Base-by-base conservation (phyloP, 1,284 basidiomycete genomes). In the Anthracocystis panici-leucophaei region DNA sequence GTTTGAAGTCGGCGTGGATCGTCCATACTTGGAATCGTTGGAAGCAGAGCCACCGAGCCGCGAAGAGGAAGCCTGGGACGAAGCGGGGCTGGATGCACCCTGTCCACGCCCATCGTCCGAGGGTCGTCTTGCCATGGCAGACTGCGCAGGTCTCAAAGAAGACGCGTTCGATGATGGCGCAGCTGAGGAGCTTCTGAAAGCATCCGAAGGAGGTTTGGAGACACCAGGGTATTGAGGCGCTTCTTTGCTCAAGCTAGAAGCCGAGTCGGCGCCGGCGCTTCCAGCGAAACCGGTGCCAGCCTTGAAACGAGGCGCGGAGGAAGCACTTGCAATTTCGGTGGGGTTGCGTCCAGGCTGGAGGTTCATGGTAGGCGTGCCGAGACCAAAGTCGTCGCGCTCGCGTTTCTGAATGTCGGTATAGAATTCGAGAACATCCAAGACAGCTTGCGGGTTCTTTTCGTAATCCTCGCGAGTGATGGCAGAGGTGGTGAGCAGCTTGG, bases 391-490 rank as follows among this genome's bases (percentile, higher is more conserved):
- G 80, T 95, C 93, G 82, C 92, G 87, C 69, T 93, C 92, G n/a
- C 92, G 90, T 85, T 94, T 95, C 87, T 97, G 94, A 80, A 95
- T 94, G 84, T 97, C 94, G 14, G 95, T 98, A 87, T 98, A 98
- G 87, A 98, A 99, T 83, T 98, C 95, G 64, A 99, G 91, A 0
- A 97, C 96, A 76, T 98, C 96, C 18, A 98, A 89, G 16, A 99
- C 96, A 0, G 96, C 96, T 82, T 98, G 95, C 0, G 96, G 96
- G 83, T 99, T 93, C 85, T 93, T 93, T 12, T 93, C 94, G 68
- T 97, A 97, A 85, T 99, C 96, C 87, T 98, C 96, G 63, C 94
- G 92, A 2, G 96, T 98, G 86, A 99, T 97, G 38, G 95, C 95
- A 4, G 93, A 95, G 78, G 95, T 95, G 6, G 94, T 98, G 77